Percentiles rank a stretch among this genome's conserved stretches.
These are phyloP conservation scores for Puccinia coronata DNA, from an alignment of 1,284 basidiomycete species.

Conservation along the genomic window DNA sequence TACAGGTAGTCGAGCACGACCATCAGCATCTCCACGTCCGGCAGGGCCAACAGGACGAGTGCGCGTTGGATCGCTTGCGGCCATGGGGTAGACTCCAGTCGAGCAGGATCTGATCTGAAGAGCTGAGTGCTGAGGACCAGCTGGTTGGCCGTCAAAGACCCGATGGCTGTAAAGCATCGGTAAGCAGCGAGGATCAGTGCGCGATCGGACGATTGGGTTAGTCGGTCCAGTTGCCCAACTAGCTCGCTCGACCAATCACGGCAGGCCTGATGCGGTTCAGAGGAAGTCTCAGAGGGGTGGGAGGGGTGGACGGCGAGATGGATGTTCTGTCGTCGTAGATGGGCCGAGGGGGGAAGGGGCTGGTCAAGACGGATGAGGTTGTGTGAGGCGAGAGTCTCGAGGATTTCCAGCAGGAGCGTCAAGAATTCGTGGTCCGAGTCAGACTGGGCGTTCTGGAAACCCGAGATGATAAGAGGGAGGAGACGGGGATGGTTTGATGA, in stretches of 20 bases:
- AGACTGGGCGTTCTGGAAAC: not conserved
- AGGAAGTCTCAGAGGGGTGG: not conserved
- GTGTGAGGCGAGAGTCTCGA: slow-evolving; percentile 64
- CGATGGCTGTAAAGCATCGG: slow-evolving; percentile 23
- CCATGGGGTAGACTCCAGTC: not conserved
- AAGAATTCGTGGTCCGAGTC: slow-evolving; percentile 26
- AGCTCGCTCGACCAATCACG: slow-evolving; percentile 20
- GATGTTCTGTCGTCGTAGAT: not conserved
- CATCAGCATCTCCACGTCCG: slow-evolving; percentile 31
- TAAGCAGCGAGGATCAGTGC: slow-evolving; percentile 28
- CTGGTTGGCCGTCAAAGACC: not conserved
- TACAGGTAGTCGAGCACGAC: slow-evolving; percentile 42
- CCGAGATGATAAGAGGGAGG: not conserved
- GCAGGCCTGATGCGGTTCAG: not conserved
- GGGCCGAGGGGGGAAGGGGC: not conserved
- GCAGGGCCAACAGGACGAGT: slow-evolving; percentile 27
- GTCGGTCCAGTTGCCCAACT: not conserved
- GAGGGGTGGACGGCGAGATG: not conserved
- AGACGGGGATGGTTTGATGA: slow-evolving; percentile 6
- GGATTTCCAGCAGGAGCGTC: slow-evolving; percentile 66
- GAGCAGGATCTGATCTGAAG: not conserved
- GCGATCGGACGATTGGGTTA: slow-evolving; percentile 30
- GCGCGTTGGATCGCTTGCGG: slow-evolving; percentile 20
- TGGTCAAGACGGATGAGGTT: slow-evolving; percentile 23
- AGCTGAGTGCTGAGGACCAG: not conserved